These are phyloP conservation scores for Entonaema liquescens DNA, from an alignment of 495 filamentous ascomycete species.

Conservation along the genomic window DNA sequence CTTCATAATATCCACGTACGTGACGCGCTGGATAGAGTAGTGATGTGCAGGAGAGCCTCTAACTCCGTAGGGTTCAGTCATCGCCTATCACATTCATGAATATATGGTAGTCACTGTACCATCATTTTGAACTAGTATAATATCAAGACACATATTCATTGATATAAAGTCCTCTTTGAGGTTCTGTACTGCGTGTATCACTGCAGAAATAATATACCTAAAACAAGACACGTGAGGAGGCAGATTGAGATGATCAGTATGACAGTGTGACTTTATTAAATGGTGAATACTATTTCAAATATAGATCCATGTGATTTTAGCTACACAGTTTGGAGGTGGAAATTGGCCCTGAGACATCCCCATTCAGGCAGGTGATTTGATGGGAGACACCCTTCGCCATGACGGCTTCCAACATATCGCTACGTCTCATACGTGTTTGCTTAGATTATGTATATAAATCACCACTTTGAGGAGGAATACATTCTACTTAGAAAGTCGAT, in stretches of 20 bases:
- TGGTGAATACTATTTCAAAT: not conserved
- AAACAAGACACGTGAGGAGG: not conserved
- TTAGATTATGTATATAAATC: not conserved
- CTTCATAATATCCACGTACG: no score
- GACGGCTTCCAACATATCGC: not conserved
- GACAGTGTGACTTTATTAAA: not conserved
- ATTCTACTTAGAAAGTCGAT: not conserved
- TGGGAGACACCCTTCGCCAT: not conserved
- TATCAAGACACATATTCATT: not conserved
- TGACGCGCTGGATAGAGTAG: no score
- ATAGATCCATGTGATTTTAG: not conserved
- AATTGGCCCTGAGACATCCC: slow-evolving; percentile 2
- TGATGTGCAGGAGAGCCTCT: no score
- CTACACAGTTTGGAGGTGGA: not conserved
- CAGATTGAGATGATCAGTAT: not conserved
- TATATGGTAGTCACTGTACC: no score
- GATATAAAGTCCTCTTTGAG: no score
- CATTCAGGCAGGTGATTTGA: slow-evolving; percentile 19
- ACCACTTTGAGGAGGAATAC: not conserved
- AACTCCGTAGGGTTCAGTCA: no score
- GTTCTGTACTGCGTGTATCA: not conserved
- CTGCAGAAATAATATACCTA: not conserved
- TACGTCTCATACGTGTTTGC: not conserved
- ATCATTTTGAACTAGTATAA: not conserved
- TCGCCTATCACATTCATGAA: no score